These are phyloP conservation scores for Yamadazyma sp. DNA, from an alignment of 805 yeast genomes.

Conservation along the genomic window DNA sequence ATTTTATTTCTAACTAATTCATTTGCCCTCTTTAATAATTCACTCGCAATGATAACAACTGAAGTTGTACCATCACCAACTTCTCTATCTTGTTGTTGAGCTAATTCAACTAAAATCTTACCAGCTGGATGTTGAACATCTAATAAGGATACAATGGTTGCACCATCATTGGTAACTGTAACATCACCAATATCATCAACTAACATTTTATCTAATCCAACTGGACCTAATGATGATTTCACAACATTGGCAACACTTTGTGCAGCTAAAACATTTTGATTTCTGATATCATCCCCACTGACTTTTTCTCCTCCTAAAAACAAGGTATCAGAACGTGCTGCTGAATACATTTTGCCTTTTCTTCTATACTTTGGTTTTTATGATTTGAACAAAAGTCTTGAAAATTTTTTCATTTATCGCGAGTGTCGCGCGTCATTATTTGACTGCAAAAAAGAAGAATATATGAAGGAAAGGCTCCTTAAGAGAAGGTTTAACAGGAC, in stretches of 20 bases:
- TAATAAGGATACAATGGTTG: slow-evolving; percentile 83
- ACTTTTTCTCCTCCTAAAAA: slow-evolving; percentile 95
- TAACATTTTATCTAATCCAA: slow-evolving; percentile 96
- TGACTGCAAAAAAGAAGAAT: background rate
- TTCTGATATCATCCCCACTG: slow-evolving; percentile 94
- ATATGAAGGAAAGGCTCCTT: background rate
- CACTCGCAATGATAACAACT: slow-evolving; percentile 94
- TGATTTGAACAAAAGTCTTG: background rate
- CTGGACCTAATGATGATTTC: slow-evolving; percentile 95
- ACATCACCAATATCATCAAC: slow-evolving; percentile 99
- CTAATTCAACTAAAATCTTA: slow-evolving; percentile 91
- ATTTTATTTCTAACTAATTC: slow-evolving; percentile 89
- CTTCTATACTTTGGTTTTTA: too few species aligned
- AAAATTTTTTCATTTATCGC: slow-evolving; percentile 6
- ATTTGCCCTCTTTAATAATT: slow-evolving; percentile 86
- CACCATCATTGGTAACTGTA: slow-evolving; percentile 98
- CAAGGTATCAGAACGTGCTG: slow-evolving; percentile 87
- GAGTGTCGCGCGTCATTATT: background rate
- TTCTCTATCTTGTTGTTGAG: slow-evolving; percentile 98
- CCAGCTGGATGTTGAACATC: slow-evolving; percentile 99
- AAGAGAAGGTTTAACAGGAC: too few species aligned
- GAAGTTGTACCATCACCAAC: slow-evolving; percentile 99
- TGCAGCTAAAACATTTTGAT: slow-evolving; percentile 94
- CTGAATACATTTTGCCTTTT: slow-evolving; percentile 53
- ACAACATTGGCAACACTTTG: slow-evolving; percentile 80